Conservation (phyloP, 257 asterid genomes). For the Przewalskia tangutica region DNA sequence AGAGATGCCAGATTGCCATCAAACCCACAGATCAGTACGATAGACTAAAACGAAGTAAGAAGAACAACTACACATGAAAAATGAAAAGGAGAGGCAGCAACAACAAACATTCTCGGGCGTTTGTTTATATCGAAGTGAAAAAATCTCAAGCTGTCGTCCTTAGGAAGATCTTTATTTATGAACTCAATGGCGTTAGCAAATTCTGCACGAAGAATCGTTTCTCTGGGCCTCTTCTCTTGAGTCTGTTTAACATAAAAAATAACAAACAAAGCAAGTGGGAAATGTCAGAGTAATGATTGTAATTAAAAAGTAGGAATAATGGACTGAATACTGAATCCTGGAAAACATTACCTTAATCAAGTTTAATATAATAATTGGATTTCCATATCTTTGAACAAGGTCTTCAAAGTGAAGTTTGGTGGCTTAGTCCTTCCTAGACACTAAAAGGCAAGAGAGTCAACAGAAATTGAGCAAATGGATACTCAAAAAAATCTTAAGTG, state of each 20-base stretch:
- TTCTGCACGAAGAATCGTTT: constrained; percentile 70
- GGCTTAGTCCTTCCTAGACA: constrained; percentile 82
- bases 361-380: constrained; percentile 82
- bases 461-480: constrained; percentile 1
- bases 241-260: constrained; percentile 32
- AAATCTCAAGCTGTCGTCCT: constrained; percentile 62
- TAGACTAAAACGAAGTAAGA: not conserved
- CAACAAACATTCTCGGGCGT: constrained; percentile 53
- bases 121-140: constrained; percentile 92
- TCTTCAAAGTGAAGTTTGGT: constrained; percentile 89
- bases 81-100: not conserved
- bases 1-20: constrained; percentile 1
- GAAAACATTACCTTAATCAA: constrained; percentile 62
- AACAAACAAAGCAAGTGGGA: not conserved
- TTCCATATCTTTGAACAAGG: constrained; percentile 81
- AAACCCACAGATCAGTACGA: not conserved
- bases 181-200: constrained; percentile 72
- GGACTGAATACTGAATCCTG: constrained; percentile 3
- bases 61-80: not conserved
- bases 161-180: constrained; percentile 55
- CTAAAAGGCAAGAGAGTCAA: constrained; percentile 30
- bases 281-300: not conserved
- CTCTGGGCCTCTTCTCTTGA: constrained; percentile 93
- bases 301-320: not conserved
- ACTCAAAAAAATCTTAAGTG: constrained; percentile 2